Evolutionary conservation across 2,329 filamentous ascomycete genomes (phyloP), one percentile per base, ranked within the genome.

Genomic region (Aspergillus bombycis): DNA sequence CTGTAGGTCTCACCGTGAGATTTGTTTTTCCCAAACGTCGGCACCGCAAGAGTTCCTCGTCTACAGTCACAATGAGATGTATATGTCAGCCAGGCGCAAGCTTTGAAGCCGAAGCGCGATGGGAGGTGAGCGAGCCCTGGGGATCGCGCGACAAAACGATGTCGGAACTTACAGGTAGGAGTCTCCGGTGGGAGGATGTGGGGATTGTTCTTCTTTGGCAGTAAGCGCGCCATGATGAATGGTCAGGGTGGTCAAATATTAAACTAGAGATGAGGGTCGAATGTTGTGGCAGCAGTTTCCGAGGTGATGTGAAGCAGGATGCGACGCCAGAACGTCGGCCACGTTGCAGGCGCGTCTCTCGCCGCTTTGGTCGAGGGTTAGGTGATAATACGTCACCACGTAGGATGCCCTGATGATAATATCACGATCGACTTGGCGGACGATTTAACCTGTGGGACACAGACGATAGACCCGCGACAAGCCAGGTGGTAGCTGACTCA

Each of bases 1-100:
- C 88, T 38, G 89, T 88, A 72, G 93, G 89, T 81, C 93, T 95
- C 58, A 94, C 89, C 11, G 90, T 89, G 67, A 99, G 86, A 79
- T 96, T 91, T 28, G 95, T 99, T 81, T 97, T 94, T 54, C 94
- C 95, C 53, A 99, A 85, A 70, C 94, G 91, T 74, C 95, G 91
- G 75, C 93, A 90, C 78, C 89, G 83, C 67, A 97, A 88, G 61
- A 97, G 88, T 65, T 92, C 90, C 65, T 84, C 77, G 78, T 91
- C 91, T 93, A 72, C 59, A 61, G 55, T 45, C 32, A 36, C 58
- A 48, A 16, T 21, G 45, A 21, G 54, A 60, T 50, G 23, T 62
- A 60, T 64, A 48, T 46, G 55, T 71, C 66, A 70, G 68, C 62
- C 32, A 58, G 56, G 64, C 60, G 64, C 64, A 54, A 48, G 16